These are phyloP conservation scores for Pinus albicaulis DNA, from an alignment of 75 land plant species.

Conservation along the genomic window DNA sequence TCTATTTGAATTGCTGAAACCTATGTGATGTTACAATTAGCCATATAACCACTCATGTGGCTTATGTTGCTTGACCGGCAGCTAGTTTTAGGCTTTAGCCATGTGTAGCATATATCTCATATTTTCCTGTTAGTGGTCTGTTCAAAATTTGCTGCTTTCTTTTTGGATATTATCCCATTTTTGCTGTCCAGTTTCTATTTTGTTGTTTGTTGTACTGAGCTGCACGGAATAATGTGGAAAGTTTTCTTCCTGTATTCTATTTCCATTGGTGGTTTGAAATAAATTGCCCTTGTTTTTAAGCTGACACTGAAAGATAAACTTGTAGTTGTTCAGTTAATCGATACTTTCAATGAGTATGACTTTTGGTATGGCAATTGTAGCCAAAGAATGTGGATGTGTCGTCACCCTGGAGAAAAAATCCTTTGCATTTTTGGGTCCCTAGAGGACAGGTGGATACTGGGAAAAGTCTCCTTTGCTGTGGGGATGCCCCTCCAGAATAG, in stretches of 20 bases:
- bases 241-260: not conserved
- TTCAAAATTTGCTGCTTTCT: too few species aligned
- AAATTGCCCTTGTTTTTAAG: too few species aligned
- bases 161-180: too few species aligned
- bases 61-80: not conserved
- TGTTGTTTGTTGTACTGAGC: not conserved
- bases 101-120: not conserved
- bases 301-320: not conserved
- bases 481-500: too few species aligned
- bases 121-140: too few species aligned
- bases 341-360: not conserved
- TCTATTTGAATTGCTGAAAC: not conserved
- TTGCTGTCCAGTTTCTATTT: not conserved
- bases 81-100: not conserved
- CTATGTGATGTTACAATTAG: not conserved
- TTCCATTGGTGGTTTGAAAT: not conserved
- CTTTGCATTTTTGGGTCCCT: too few species aligned
- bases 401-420: too few species aligned
- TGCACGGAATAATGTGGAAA: not conserved
- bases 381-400: too few species aligned
- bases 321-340: not conserved
- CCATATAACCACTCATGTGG: not conserved
- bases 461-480: too few species aligned
- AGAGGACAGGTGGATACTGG: too few species aligned
- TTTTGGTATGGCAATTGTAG: not conserved